Percentiles rank a stretch among this genome's conserved stretches.
These are phyloP conservation scores for Podospora pseudocomata DNA, from an alignment of 495 filamentous ascomycete species.

Conservation along the genomic window DNA sequence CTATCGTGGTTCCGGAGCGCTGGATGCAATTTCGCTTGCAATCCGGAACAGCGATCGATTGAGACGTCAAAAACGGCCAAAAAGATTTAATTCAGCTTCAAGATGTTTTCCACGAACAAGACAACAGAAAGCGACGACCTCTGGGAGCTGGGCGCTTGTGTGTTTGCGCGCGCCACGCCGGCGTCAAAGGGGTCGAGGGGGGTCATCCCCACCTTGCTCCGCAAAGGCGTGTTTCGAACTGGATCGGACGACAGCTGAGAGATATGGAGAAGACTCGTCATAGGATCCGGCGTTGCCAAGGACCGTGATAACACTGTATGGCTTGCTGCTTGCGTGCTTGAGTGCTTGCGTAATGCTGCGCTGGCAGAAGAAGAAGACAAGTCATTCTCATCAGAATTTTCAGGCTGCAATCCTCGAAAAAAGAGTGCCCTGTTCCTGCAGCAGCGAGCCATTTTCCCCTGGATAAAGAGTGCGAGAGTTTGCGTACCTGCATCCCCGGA, in stretches of 20 bases:
- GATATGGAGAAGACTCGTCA: not conserved
- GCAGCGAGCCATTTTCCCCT: constrained; percentile 8
- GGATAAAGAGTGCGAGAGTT: not conserved
- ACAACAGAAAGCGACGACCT: not conserved
- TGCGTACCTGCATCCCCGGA: constrained; percentile 19
- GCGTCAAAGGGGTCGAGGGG: not conserved
- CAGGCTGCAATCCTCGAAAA: not conserved
- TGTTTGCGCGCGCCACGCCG: not conserved
- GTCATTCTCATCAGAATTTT: not conserved
- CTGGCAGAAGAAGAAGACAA: not conserved
- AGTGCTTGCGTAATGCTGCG: not conserved
- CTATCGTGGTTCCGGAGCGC: constrained; percentile 22
- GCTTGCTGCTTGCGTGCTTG: not conserved
- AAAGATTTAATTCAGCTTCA: not conserved
- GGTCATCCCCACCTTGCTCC: not conserved
- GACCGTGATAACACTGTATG: not conserved
- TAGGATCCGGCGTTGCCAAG: not conserved
- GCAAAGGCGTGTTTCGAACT: constrained; percentile 11
- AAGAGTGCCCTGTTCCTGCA: constrained; percentile 20
- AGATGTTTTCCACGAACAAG: not conserved
- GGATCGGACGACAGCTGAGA: constrained; percentile 2
- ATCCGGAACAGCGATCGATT: constrained; percentile 15
- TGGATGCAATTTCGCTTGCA: constrained; percentile 37
- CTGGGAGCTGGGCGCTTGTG: not conserved
- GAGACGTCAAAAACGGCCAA: constrained; percentile 1